A percentile compares a stretch with the other conserved stretches of the same genome.
Evolutionary conservation across 1,284 basidiomycete species (phyloP).

Genomic region (Pseudomicrostroma phylloplanum): DNA sequence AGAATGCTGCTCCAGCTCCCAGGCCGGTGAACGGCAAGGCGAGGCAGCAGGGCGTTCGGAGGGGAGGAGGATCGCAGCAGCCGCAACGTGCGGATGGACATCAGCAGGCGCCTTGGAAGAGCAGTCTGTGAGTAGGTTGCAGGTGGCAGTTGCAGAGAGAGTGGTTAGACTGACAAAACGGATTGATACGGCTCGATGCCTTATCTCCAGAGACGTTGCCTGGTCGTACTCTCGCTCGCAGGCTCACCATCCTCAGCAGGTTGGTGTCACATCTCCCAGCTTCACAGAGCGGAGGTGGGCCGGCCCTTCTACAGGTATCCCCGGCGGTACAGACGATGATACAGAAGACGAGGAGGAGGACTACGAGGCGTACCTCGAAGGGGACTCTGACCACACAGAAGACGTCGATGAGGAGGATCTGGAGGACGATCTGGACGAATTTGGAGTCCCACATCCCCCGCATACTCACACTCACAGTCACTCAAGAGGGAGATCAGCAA

Average conservation of each 20-base stretch:
- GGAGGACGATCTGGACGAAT: slow-evolving; percentile 8
- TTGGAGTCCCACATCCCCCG: neutral
- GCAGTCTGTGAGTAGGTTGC: slow-evolving; percentile 15
- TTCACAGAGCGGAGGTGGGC: slow-evolving; percentile 42
- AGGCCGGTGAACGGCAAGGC: slow-evolving; percentile 12
- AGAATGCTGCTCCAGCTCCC: slow-evolving; percentile 14
- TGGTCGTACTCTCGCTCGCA: slow-evolving; percentile 48
- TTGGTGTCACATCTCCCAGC: slow-evolving; percentile 37
- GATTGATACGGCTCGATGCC: neutral
- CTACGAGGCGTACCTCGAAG: slow-evolving; percentile 20
- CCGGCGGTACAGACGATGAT: slow-evolving; percentile 23
- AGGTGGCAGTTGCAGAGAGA: neutral
- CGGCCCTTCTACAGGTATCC: slow-evolving; percentile 22
- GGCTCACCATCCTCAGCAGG: slow-evolving; percentile 45
- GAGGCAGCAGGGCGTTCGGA: neutral
- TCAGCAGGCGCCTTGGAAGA: slow-evolving; percentile 33
- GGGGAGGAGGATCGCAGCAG: slow-evolving; percentile 12
- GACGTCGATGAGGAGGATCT: slow-evolving; percentile 20
- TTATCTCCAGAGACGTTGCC: slow-evolving; percentile 34
- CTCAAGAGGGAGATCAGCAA: neutral
- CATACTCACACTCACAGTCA: neutral
- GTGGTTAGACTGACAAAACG: neutral
- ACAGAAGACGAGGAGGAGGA: slow-evolving; percentile 30
- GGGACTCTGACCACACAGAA: slow-evolving; percentile 27
- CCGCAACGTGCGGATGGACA: slow-evolving; percentile 6